These are phyloP conservation scores for Penicillium sp. DNA, from an alignment of 2,329 filamentous ascomycete species.

Conservation along the genomic window DNA sequence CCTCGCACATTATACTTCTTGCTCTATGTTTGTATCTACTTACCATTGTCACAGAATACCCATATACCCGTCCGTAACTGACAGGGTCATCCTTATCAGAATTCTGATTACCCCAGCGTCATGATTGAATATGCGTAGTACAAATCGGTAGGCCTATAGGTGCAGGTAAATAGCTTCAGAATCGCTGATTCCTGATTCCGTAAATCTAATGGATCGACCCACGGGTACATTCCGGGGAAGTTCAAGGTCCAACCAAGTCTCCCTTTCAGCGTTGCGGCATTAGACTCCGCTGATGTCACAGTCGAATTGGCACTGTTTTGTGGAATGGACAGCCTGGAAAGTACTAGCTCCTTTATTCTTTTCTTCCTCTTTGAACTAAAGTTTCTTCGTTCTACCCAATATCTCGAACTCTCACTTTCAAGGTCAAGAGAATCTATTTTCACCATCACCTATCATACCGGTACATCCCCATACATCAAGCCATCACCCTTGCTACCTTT, in stretches of 20 bases:
- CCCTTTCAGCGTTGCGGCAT: neutral
- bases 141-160: neutral
- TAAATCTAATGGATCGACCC: neutral
- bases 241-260: neutral
- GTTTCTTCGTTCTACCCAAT: neutral
- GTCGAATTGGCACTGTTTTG: neutral
- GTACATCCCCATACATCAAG: neutral
- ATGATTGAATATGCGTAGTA: neutral
- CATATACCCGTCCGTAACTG: neutral
- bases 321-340: neutral
- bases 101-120: neutral
- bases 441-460: neutral
- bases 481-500: neutral
- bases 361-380: neutral
- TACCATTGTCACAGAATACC: neutral
- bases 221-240: constrained; percentile 2
- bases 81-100: neutral
- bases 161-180: neutral
- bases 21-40: neutral
- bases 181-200: neutral
- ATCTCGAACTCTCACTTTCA: neutral
- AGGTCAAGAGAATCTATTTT: neutral
- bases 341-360: neutral
- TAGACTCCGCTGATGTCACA: constrained; percentile 7
- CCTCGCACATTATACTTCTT: neutral